Percentiles rank a stretch among this genome's conserved stretches.
Conservation (phyloP, 1,284 basidiomycete genomes). For the Cutaneotrichosporon sp. region DNA sequence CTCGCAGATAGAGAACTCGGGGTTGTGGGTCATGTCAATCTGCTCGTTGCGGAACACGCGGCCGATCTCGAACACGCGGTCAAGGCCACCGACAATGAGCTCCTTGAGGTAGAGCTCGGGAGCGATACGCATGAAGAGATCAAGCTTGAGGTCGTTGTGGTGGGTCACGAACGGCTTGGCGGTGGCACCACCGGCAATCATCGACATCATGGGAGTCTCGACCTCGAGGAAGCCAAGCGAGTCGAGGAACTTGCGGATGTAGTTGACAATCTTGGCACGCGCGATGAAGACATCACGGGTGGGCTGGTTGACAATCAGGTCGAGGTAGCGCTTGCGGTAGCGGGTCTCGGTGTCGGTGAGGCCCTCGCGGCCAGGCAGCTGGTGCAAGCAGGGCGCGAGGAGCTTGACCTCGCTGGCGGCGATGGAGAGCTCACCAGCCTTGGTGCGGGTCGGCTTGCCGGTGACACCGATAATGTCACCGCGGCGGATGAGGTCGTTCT, state of each 20-base stretch:
- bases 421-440: constrained; percentile 95
- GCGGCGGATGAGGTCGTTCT: constrained; percentile 85
- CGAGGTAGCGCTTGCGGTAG: constrained; percentile 98
- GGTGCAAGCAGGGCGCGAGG: constrained; percentile 93
- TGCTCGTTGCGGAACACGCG: constrained; percentile 98
- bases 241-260: constrained; percentile 88
- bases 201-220: constrained; percentile 97
- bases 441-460: constrained; percentile 85
- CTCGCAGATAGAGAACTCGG: constrained; percentile 98
- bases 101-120: constrained; percentile 98
- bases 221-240: constrained; percentile 95
- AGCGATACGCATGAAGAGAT: constrained; percentile 96
- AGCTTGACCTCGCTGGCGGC: constrained; percentile 78
- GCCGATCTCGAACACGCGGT: constrained; percentile 97
- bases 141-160: constrained; percentile 96
- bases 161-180: constrained; percentile 99
- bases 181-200: constrained; percentile 94
- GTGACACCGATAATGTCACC: constrained; percentile 95
- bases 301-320: constrained; percentile 91
- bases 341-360: constrained; percentile 95
- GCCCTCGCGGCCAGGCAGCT: constrained; percentile 79
- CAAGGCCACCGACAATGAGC: constrained; percentile 93
- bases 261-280: constrained; percentile 82
- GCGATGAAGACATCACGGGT: constrained; percentile 91
- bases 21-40: constrained; percentile 97